A percentile compares a stretch with the other conserved stretches of the same genome.
Evolutionary conservation across 106 monocot species (phyloP).

Genomic region (Dioscorea zingiberensis): DNA sequence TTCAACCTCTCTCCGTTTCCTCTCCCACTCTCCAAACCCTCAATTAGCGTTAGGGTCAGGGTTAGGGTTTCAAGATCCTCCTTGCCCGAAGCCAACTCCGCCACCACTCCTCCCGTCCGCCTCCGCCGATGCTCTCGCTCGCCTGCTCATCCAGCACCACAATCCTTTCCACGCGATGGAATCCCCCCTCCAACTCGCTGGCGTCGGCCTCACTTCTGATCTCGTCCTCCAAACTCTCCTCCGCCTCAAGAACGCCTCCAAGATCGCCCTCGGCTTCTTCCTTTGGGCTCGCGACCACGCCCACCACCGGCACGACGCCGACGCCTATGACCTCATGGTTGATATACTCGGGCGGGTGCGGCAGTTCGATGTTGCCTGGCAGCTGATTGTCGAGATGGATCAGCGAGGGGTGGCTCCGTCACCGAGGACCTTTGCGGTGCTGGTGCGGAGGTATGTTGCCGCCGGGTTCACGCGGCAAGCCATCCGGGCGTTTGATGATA

Average conservation of each 20-base stretch:
- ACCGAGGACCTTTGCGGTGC: conserved; percentile 50
- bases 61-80: background rate
- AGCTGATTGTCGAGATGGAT: conserved; percentile 76
- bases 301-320: conserved; percentile 22
- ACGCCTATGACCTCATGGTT: conserved; percentile 66
- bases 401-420: conserved; percentile 36
- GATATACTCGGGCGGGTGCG: conserved; percentile 64
- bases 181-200: conserved; percentile 72
- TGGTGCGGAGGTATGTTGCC: conserved; percentile 63
- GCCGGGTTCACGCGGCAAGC: conserved; percentile 83
- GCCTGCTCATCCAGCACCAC: conserved; percentile 74
- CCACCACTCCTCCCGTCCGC: conserved; percentile 27
- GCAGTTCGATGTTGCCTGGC: conserved; percentile 92
- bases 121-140: conserved; percentile 57
- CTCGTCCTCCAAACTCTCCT: conserved; percentile 78
- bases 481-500: conserved; percentile 74
- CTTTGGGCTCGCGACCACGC: conserved; percentile 55
- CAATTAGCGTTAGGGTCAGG: background rate
- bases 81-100: conserved; percentile 14
- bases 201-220: conserved; percentile 29
- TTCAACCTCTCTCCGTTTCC: background rate
- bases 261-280: conserved; percentile 82
- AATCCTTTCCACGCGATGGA: conserved; percentile 95
- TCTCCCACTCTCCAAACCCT: conserved; percentile 1
- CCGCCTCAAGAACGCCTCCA: conserved; percentile 85